Evolutionary conservation across 306 rosid genomes (phyloP).

Genomic region (Prunus salicina): DNA sequence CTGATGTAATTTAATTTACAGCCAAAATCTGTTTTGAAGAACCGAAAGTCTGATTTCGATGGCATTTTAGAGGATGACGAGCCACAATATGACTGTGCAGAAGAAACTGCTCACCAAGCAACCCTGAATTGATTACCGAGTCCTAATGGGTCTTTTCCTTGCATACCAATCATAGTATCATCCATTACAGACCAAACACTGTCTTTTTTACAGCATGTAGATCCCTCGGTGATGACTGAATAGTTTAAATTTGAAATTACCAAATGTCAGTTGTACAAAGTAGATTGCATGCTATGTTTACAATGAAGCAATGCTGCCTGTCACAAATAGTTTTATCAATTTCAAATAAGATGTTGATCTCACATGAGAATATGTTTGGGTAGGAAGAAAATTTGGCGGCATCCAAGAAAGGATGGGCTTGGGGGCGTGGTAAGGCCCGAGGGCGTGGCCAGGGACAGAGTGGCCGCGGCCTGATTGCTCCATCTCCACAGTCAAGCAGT

Average conservation of each 20-base stretch:
- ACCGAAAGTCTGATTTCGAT: conserved; percentile 73
- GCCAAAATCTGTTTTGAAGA: conserved; percentile 90
- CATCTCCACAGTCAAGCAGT: conserved; percentile 50
- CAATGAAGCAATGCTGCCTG: too few relatives aligned
- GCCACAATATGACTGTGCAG: conserved; percentile 48
- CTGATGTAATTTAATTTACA: conserved; percentile 19
- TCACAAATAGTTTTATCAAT: not conserved
- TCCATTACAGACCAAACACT: not conserved
- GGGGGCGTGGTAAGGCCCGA: conserved; percentile 69
- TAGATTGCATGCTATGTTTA: not conserved
- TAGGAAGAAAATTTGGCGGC: conserved; percentile 62
- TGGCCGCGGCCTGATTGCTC: conserved; percentile 53
- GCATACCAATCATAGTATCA: conserved; percentile 9
- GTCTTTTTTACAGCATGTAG: not conserved
- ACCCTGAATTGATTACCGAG: conserved; percentile 38
- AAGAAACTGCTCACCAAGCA: conserved; percentile 52
- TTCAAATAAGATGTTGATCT: not conserved
- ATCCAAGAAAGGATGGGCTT: conserved; percentile 72
- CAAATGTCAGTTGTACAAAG: not conserved
- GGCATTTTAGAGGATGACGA: conserved; percentile 64
- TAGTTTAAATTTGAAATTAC: not conserved
- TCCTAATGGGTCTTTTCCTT: conserved; percentile 43
- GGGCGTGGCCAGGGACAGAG: conserved; percentile 51
- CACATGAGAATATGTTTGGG: conserved; percentile 1
- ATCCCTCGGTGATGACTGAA: not conserved